Base-by-base conservation (phyloP, 2,329 filamentous ascomycete genomes). In the Aspergillus puulaauensis region DNA sequence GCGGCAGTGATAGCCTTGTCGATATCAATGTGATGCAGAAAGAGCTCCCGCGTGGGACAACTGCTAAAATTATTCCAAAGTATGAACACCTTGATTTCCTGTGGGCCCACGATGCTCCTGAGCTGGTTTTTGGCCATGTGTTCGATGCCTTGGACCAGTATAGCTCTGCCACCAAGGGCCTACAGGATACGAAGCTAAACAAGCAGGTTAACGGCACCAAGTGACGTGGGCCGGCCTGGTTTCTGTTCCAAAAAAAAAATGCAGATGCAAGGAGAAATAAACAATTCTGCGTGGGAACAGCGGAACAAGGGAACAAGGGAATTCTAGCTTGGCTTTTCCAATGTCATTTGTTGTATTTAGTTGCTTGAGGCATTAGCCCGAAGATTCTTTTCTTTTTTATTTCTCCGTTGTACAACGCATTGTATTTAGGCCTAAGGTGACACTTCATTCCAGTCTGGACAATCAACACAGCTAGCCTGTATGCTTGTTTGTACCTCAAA, bases 51-150 rank as follows among this genome's bases (percentile, higher is more conserved):
- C 81, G 82, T 21, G 90, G 91, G 72, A 98, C 95, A 0, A 83
- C 93, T 2, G 91, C 91, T 1, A 95, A 87, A 39, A 89, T 93
- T 69, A 90, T 99, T 43, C 86, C 89, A 0, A 91, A 96, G 71
- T 99, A 96, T 73, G 95, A 99, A 74, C 95, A 99, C 74, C 84
- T 99, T 23, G 95, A 99, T 73, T 96, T 99, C 68, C 80, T 99
- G 1, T 99, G 95, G 95, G 95, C 90, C 0, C 82, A 86, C 39
- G 92, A 97, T 67, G 90, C 96, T 6, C 84, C 96, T 64, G 79
- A 82, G 1, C 85, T 92, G 52, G 93, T 98, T 3, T 97, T 97
- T 69, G 90, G 88, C 15, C 91, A 96, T 70, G 91, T 99, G 2
- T 93, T 96, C 62, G 89, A 96, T 66, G 93, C 95, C 0, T 79